Percentiles rank a stretch among this genome's conserved stretches.
phyloP scores from a whole-genome alignment of 768 basidiomycete genomes.

The Pulveroboletus sp. region DNA sequence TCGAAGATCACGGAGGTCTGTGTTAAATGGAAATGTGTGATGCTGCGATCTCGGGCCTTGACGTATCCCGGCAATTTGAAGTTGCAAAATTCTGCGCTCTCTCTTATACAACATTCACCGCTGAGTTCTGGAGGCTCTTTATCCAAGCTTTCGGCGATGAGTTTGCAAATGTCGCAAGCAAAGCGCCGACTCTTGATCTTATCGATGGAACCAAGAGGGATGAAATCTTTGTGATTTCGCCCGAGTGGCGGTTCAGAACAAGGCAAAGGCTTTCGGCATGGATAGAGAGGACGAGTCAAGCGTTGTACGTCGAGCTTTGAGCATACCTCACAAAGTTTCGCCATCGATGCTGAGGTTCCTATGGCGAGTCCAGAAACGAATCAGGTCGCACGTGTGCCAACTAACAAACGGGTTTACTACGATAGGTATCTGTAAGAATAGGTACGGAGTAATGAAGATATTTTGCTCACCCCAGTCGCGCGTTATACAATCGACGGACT shows the following conservation, averaged over 20 bases:
- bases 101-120: constrained; percentile 2
- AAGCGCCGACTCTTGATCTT: constrained; percentile 12
- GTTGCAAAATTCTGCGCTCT: constrained; percentile 1
- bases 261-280: not conserved
- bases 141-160: constrained; percentile 12
- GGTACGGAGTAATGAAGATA: no score
- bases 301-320: constrained; percentile 3
- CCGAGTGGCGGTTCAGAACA: constrained; percentile 4
- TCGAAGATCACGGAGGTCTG: constrained; percentile 4
- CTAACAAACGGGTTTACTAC: no score
- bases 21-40: constrained; percentile 16
- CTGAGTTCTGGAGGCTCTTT: constrained; percentile 5
- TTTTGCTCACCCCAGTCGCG: no score
- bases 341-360: not conserved
- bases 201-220: constrained; percentile 9
- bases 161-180: constrained; percentile 9
- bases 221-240: not conserved
- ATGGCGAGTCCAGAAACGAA: not conserved
- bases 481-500: no score
- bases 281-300: not conserved
- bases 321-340: constrained; percentile 4
- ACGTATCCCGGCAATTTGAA: constrained; percentile 5
- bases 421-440: no score
- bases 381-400: no score
- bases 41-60: not conserved